phyloP scores from a whole-genome alignment of 768 basidiomycete genomes.

The Trametes gibbosa region DNA sequence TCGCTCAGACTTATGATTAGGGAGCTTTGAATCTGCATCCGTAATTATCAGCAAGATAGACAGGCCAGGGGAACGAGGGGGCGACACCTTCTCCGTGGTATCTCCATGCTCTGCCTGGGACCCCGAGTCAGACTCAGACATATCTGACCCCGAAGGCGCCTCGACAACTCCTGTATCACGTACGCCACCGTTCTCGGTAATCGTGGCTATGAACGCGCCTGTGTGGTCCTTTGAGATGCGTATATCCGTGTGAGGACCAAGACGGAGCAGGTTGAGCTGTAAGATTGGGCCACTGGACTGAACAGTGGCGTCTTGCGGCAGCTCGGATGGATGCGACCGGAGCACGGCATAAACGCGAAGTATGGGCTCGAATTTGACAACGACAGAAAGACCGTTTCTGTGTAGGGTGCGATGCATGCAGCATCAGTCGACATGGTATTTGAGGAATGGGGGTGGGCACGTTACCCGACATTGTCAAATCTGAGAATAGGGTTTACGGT shows the following conservation, averaged over 20 bases:
- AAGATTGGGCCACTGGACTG: not conserved
- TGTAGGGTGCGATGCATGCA: not conserved
- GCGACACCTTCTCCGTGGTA: too few species aligned
- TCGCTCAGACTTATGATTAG: too few species aligned
- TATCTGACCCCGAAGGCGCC: too few species aligned
- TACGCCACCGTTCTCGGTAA: not conserved
- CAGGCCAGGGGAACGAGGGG: too few species aligned
- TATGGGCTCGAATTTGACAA: constrained; percentile 3
- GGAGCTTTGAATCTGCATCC: too few species aligned
- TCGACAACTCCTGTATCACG: not conserved
- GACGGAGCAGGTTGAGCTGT: constrained; percentile 2
- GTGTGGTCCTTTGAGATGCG: not conserved
- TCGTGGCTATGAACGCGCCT: not conserved
- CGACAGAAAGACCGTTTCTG: not conserved
- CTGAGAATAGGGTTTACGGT: constrained; percentile 1
- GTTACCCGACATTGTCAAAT: constrained; percentile 4
- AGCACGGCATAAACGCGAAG: constrained; percentile 4
- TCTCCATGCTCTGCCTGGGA: too few species aligned
- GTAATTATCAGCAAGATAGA: too few species aligned
- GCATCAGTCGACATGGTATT: not conserved
- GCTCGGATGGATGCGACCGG: not conserved
- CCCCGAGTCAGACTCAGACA: too few species aligned
- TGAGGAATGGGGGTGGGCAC: not conserved
- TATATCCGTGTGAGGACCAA: not conserved
- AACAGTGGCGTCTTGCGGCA: not conserved